Evolutionary conservation across 352 stramenopile genomes (phyloP), one percentile per base, ranked within the genome.

Genomic region (Pythium insidiosum): DNA sequence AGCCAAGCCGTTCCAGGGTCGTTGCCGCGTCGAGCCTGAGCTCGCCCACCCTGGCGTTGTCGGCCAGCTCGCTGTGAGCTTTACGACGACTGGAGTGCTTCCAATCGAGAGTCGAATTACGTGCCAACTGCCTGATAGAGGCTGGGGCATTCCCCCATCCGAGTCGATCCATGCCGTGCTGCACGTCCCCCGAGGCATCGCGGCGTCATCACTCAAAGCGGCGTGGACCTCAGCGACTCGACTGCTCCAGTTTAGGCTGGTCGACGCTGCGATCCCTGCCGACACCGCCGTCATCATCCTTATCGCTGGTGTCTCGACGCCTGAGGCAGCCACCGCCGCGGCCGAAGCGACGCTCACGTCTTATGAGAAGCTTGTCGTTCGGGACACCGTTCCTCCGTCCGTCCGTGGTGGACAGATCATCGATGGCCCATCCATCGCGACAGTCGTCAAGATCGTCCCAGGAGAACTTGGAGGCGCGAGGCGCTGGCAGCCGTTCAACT

Each of bases 401-500:
- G 82, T 58, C 3, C 69, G 73, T 6, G 69, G 77, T 26, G 72
- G 77, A 5, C 72, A 89, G 42, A 61, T 84, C 24, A 58, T 89
- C 35, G 72, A 87, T 22, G 73, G 77, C 0, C 73, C 72, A 0
- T 57, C 53, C 4, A 36, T 36, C 1, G 76, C 87, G 35, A 50
- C 52, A 5, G 65, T 86, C 30, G 48, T 69, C 0, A 73, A 66
- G 23, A 74, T 89, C 37, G 29, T 68, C 0, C 76, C 76, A 7
- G 76, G 73, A 15, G 51, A 54, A 1, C 60, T 88, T 28, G 42
- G 40, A 4, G 76, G 73, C 0, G 6, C 38, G 1, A 68, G 56
- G 21, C 58, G 61, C 11, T 89, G 76, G 76, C 53, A 65, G 25
- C 76, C 76, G 9, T 83, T 83, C 43, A 84, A 56, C 38, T 86